Base-by-base conservation (phyloP, 1,284 basidiomycete species). In the Apiotrichum domesticum region DNA sequence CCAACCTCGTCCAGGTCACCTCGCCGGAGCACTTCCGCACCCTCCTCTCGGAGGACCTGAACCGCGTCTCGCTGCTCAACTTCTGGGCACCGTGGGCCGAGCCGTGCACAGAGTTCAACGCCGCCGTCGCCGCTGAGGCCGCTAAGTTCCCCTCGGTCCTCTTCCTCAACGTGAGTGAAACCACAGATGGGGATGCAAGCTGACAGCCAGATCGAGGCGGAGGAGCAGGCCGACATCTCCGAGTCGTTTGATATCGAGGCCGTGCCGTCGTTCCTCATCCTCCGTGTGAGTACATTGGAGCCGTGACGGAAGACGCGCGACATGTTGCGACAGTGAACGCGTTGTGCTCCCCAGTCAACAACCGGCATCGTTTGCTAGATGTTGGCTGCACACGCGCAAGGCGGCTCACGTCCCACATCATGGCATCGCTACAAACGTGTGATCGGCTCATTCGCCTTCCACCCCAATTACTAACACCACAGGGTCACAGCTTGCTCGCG, bases 41-140 rank as follows among this genome's bases (percentile, higher is more conserved):
- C 13, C 74, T 90, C 7, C 83, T 97, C 49, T 86, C 85, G 1
- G 70, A 76, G 41, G 91, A 96, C 76, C 82, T 96, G 46, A 78
- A 82, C 32, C 80, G 87, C 37, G 82, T 94, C 32, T 91, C 90
- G 6, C 79, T 93, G 42, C 84, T 95, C 69, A 90, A 89, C 78
- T 97, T 96, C 75, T 93, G 91, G 87, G 89, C 93, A 56, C 81
- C 85, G 72, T 96, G 90, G 90, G 93, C 91, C 0, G 87, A 85
- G 63, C 90, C 91, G 42, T 96, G 92, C 79, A 81, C 82, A 64
- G 82, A 85, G 66, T 95, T 94, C 86, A 93, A 90, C 77, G 79
- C 84, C 55, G 83, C 89, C 6, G 83, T 88, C 33, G 63, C 72
- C 34, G 85, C 87, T 66, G 80, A 93, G 37, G 84, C 90, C 1